Evolutionary conservation across 768 basidiomycete species (phyloP).

Genomic region (Agrocybe pediades): DNA sequence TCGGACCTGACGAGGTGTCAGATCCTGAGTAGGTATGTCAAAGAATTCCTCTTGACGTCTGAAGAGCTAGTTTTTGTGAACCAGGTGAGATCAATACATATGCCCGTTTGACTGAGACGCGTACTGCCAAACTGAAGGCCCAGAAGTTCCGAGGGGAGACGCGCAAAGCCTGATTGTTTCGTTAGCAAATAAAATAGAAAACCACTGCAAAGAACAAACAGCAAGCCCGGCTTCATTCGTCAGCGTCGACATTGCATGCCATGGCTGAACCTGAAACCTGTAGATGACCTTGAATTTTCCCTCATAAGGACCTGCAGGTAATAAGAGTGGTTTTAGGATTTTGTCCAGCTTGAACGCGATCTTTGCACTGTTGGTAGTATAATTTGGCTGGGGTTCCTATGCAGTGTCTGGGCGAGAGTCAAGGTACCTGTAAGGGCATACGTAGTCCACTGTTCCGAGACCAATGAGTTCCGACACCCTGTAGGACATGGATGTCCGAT

Average conservation of each 20-base stretch:
- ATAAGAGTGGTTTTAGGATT: conserved; percentile 61
- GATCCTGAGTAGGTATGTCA: conserved; percentile 68
- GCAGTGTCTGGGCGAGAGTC: not conserved
- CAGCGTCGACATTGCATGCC: conserved; percentile 77
- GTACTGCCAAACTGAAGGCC: conserved; percentile 69
- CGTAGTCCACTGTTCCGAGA: conserved; percentile 69
- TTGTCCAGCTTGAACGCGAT: conserved; percentile 58
- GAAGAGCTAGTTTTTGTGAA: conserved; percentile 56
- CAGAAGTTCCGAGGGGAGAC: conserved; percentile 80
- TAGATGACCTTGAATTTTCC: conserved; percentile 78
- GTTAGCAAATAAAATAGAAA: not conserved
- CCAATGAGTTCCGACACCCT: not conserved
- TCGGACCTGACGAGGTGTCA: conserved; percentile 74
- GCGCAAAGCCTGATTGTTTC: conserved; percentile 53
- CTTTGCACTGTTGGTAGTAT: conserved; percentile 48
- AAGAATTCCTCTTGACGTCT: conserved; percentile 77
- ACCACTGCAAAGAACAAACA: conserved; percentile 50
- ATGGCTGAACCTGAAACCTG: conserved; percentile 74
- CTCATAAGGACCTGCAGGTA: conserved; percentile 59
- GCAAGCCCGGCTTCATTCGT: conserved; percentile 85
- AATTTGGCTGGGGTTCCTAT: not conserved
- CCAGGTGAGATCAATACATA: not conserved
- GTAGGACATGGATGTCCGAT: not conserved
- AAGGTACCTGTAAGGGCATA: conserved; percentile 76
- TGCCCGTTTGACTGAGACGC: conserved; percentile 13